phyloP scores from a whole-genome alignment of 2,329 filamentous ascomycete genomes.

The Grosmannia penicillata region DNA sequence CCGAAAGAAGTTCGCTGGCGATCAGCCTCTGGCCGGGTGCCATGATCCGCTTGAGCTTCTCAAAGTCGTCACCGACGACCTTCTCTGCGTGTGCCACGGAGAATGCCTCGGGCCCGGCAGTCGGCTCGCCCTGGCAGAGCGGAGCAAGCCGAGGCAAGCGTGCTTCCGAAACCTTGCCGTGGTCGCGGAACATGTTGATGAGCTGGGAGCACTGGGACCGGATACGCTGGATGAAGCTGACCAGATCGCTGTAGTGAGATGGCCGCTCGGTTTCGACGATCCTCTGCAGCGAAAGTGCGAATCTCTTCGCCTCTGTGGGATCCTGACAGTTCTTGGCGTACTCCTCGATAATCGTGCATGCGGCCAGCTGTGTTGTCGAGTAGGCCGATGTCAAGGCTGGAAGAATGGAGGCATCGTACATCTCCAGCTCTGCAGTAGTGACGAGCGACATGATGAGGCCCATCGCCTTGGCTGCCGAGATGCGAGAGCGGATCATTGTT shows the following conservation, averaged over 20 bases:
- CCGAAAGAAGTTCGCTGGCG: slow-evolving; percentile 61
- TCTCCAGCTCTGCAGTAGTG: slow-evolving; percentile 45
- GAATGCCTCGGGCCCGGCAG: slow-evolving; percentile 86
- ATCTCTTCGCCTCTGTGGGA: slow-evolving; percentile 37
- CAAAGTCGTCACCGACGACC: slow-evolving; percentile 72
- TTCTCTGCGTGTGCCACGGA: slow-evolving; percentile 79
- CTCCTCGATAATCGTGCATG: slow-evolving; percentile 76
- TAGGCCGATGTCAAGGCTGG: slow-evolving; percentile 56
- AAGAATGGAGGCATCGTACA: slow-evolving; percentile 50
- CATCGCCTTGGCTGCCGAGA: slow-evolving; percentile 75
- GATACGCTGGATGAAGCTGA: slow-evolving; percentile 77
- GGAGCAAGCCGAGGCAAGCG: slow-evolving; percentile 73
- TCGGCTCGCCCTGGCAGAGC: slow-evolving; percentile 82
- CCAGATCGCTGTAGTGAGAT: slow-evolving; percentile 72
- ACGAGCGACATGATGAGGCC: slow-evolving; percentile 70
- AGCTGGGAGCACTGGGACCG: slow-evolving; percentile 85
- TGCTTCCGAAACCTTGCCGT: slow-evolving; percentile 62
- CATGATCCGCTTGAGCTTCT: slow-evolving; percentile 77
- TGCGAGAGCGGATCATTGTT: slow-evolving; percentile 72
- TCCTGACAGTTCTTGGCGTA: slow-evolving; percentile 50
- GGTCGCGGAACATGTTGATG: slow-evolving; percentile 80
- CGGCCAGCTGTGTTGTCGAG: slow-evolving; percentile 74
- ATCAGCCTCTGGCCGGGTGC: slow-evolving; percentile 78
- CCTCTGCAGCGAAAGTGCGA: slow-evolving; percentile 50
- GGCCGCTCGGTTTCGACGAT: slow-evolving; percentile 76